These are phyloP conservation scores for Tanacetum coccineum DNA, from an alignment of 129 eudicot genomes.

Conservation along the genomic window DNA sequence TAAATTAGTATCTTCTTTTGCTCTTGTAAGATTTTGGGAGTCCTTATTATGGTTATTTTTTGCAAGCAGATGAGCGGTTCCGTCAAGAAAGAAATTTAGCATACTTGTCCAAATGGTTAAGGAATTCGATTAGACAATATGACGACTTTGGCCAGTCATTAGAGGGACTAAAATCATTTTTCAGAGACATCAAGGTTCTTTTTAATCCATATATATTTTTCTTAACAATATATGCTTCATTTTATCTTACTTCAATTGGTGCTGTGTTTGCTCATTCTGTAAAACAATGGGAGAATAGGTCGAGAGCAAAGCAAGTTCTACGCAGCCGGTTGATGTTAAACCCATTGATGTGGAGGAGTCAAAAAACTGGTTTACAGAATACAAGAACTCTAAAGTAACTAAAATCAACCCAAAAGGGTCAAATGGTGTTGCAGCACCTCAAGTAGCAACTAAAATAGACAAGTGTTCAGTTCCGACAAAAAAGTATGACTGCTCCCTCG, in stretches of 20 bases:
- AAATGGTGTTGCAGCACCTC: conserved; percentile 29
- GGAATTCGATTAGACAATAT: conserved; percentile 73
- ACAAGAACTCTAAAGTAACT: conserved; percentile 39
- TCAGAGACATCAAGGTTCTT: conserved; percentile 63
- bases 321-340: no score
- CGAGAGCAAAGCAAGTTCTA: conserved; percentile 30
- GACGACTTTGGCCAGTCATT: conserved; percentile 62
- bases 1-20: neutral
- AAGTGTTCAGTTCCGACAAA: neutral
- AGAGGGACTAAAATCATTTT: conserved; percentile 65
- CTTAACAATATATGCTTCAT: no score
- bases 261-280: conserved; percentile 11
- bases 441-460: neutral
- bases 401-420: conserved; percentile 26
- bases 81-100: conserved; percentile 60
- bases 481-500: conserved; percentile 4
- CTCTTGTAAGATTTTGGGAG: neutral
- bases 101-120: conserved; percentile 88
- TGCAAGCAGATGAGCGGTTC: conserved; percentile 81
- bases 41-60: conserved; percentile 14
- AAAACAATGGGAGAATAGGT: conserved; percentile 41
- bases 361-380: conserved; percentile 24
- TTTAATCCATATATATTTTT: neutral
- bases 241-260: no score
- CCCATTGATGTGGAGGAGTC: no score